Evolutionary conservation across 768 basidiomycete genomes (phyloP).

Genomic region (Scleroderma bovista): DNA sequence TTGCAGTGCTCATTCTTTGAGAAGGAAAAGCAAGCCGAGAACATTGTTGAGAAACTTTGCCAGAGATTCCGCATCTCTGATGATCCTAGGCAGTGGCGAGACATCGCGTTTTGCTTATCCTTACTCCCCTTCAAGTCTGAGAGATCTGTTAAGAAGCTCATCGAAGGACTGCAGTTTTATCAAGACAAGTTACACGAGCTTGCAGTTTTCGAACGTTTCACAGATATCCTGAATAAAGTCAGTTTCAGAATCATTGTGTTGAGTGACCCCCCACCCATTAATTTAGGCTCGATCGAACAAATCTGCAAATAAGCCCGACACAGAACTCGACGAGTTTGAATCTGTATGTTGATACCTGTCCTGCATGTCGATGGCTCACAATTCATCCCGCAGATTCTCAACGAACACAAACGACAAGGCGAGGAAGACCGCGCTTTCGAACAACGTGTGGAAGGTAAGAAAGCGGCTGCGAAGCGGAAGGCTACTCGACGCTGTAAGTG

Average conservation of each 20-base stretch:
- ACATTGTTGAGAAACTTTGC: constrained; percentile 95
- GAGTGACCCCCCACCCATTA: neutral
- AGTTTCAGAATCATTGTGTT: constrained; percentile 6
- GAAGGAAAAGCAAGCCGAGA: constrained; percentile 97
- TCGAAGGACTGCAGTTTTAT: constrained; percentile 88
- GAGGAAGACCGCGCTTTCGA: constrained; percentile 89
- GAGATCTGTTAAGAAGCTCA: constrained; percentile 91
- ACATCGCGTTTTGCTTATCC: constrained; percentile 94
- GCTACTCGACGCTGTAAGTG: constrained; percentile 46
- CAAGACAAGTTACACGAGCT: constrained; percentile 94
- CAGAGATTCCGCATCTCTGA: constrained; percentile 88
- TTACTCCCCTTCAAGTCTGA: constrained; percentile 96
- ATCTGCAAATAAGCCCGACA: constrained; percentile 85
- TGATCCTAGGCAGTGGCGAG: constrained; percentile 93
- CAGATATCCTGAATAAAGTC: constrained; percentile 89
- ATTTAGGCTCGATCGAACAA: constrained; percentile 81
- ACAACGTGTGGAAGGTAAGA: constrained; percentile 80
- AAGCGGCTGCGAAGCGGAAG: constrained; percentile 70
- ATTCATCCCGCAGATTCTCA: constrained; percentile 57
- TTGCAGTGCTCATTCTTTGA: neutral
- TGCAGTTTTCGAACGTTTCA: constrained; percentile 73
- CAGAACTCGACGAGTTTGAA: constrained; percentile 94
- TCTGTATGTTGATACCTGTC: constrained; percentile 38
- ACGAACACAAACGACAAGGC: constrained; percentile 78
- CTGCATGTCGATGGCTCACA: neutral